Evolutionary conservation across 805 yeast species (phyloP).

Genomic region (Yamadazyma endophytica): DNA sequence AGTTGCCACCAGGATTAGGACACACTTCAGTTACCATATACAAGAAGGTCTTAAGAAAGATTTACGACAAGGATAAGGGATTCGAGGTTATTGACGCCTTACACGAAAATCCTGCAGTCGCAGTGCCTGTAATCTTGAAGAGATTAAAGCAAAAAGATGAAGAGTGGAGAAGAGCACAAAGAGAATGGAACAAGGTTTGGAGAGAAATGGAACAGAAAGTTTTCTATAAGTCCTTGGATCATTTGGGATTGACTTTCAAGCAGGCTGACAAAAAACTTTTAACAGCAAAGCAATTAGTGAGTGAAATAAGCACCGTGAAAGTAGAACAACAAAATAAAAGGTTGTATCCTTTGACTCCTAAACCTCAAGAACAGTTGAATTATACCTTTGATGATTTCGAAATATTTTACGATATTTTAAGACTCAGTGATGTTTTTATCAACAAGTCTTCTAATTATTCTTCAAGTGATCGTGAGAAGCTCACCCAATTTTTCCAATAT

Average conservation of each 20-base stretch:
- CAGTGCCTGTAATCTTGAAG: slow-evolving; percentile 88
- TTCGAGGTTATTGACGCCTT: slow-evolving; percentile 94
- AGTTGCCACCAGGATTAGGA: slow-evolving; percentile 89
- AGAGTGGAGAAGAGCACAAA: slow-evolving; percentile 96
- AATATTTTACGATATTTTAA: slow-evolving; percentile 69
- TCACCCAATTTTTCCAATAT: slow-evolving; percentile 64
- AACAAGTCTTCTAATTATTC: slow-evolving; percentile 72
- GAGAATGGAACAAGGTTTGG: slow-evolving; percentile 99
- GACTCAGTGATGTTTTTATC: slow-evolving; percentile 63
- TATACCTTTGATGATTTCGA: slow-evolving; percentile 63
- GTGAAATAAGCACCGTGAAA: slow-evolving; percentile 89
- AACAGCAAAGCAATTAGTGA: slow-evolving; percentile 83
- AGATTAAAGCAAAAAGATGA: slow-evolving; percentile 96
- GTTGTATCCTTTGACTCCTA: slow-evolving; percentile 79
- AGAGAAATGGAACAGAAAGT: slow-evolving; percentile 96
- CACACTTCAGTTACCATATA: slow-evolving; percentile 88
- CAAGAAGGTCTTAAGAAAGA: slow-evolving; percentile 86
- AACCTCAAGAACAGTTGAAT: slow-evolving; percentile 70
- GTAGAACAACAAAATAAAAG: slow-evolving; percentile 87
- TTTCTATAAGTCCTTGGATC: slow-evolving; percentile 89
- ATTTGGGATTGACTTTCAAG: slow-evolving; percentile 91
- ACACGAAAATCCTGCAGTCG: slow-evolving; percentile 91
- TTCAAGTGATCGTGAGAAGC: slow-evolving; percentile 70
- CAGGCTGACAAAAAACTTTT: slow-evolving; percentile 92
- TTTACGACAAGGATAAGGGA: slow-evolving; percentile 92